Evolutionary conservation across 768 basidiomycete genomes (phyloP).

Genomic region (Strobilomyces dryophilus): DNA sequence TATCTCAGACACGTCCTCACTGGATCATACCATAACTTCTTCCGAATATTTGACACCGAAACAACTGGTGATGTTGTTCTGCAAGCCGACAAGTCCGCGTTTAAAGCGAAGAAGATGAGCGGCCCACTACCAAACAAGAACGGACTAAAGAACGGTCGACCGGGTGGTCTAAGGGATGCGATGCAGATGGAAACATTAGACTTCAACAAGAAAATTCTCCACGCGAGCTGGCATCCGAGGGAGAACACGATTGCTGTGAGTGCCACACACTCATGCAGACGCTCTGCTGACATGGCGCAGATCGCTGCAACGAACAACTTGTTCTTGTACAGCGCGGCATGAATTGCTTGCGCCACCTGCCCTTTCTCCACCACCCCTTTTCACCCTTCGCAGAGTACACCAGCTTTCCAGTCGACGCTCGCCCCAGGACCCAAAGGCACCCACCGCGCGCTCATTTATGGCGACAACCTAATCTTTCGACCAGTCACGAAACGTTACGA

Average conservation of each 20-base stretch:
- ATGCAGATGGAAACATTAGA: constrained; percentile 86
- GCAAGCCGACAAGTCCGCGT: constrained; percentile 98
- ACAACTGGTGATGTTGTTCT: constrained; percentile 84
- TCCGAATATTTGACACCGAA: constrained; percentile 98
- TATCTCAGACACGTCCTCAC: constrained; percentile 82
- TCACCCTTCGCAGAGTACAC: constrained; percentile 11
- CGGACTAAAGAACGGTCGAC: constrained; percentile 72
- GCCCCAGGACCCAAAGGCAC: constrained; percentile 14
- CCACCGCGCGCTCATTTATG: constrained; percentile 17
- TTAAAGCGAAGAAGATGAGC: constrained; percentile 99
- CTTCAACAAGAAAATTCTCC: constrained; percentile 97
- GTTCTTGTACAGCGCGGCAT: constrained; percentile 39
- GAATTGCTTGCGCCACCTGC: constrained; percentile 11
- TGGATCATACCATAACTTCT: constrained; percentile 99
- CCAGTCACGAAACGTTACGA: constrained; percentile 24
- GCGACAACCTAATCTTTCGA: constrained; percentile 26
- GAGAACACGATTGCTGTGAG: constrained; percentile 97
- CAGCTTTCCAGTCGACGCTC: constrained; percentile 8
- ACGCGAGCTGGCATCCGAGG: constrained; percentile 95
- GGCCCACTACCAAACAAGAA: constrained; percentile 73
- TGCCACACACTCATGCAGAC: constrained; percentile 13
- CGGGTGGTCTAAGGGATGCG: constrained; percentile 67
- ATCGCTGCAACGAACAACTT: constrained; percentile 77
- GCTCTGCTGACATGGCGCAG: constrained; percentile 35
- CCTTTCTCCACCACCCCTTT: neutral